Evolutionary conservation across 2,329 filamentous ascomycete species (phyloP), one percentile per base, ranked within the genome.

Genomic region (Verticillium klebahnii): DNA sequence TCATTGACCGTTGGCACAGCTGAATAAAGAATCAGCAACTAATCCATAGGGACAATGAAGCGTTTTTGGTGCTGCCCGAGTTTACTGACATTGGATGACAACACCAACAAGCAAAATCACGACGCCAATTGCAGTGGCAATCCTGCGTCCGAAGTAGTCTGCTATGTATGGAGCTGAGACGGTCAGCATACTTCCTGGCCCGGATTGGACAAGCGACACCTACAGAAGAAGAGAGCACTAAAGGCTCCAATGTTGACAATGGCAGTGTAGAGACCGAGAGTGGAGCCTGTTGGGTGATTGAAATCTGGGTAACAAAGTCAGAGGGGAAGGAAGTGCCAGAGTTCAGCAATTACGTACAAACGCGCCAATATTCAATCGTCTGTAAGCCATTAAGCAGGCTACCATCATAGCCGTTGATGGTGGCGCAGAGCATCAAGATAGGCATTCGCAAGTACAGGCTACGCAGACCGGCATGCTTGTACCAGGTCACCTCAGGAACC

Each of bases 211-310:
- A 54, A 11, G 11, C 36, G 36, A 37, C 36, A 37, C 15, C 36
- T 37, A 37, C 36, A 37, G 34, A 87, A 73, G 2, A 83, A 83
- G 50, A 88, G 82, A 29, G 82, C 82, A 54, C 76, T 73, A 63
- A 88, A 78, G 62, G 82, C 83, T 56, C 85, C 85, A 45, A 88
- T 80, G 66, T 84, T 84, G 72, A 87, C 87, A 64, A 84, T 80
- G 7, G 85, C 83, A 11, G 80, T 80, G 3, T 87, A 76, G 36
- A 88, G 77, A 59, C 85, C 85, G 9, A 80, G 72, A 70, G 72
- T 66, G 62, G 73, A 69, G 65, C 79, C 70, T 69, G 78, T 52
- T 0, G 77, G 83, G 61, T 81, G 58, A 34, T 75, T 72, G 66
- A 86, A 86, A 69, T 78, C 80, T 23, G 69, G 68, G 67, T 79